Percentiles rank a stretch among this genome's conserved stretches.
These are phyloP conservation scores for Corchorus olitorius DNA, from an alignment of 345 rosid genomes.

Conservation along the genomic window DNA sequence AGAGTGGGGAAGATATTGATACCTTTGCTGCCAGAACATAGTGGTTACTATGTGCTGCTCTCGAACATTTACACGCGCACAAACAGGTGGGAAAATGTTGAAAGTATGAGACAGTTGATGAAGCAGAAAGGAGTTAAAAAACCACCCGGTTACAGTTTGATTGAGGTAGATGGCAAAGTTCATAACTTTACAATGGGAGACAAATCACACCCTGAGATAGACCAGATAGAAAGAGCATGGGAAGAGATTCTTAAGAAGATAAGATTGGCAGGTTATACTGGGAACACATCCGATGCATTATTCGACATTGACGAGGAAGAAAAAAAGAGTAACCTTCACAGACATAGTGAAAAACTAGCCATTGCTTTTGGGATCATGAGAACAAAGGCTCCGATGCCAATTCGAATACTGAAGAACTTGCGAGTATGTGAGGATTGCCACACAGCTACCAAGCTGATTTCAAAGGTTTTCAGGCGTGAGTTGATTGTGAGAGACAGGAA, in stretches of 20 bases:
- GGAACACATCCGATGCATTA: slow-evolving; percentile 54
- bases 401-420: slow-evolving; percentile 77
- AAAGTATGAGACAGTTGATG: slow-evolving; percentile 54
- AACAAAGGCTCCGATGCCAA: slow-evolving; percentile 30
- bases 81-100: slow-evolving; percentile 58
- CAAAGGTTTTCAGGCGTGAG: slow-evolving; percentile 59
- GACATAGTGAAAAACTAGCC: slow-evolving; percentile 82
- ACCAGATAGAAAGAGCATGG: slow-evolving; percentile 58
- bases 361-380: slow-evolving; percentile 67
- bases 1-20: slow-evolving; percentile 59
- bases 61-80: slow-evolving; percentile 70
- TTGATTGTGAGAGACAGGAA: slow-evolving; percentile 74
- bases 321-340: slow-evolving; percentile 54
- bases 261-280: slow-evolving; percentile 53
- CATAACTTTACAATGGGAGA: slow-evolving; percentile 65
- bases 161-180: slow-evolving; percentile 59
- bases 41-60: slow-evolving; percentile 75
- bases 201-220: slow-evolving; percentile 56
- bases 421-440: slow-evolving; percentile 79
- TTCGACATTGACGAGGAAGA: slow-evolving; percentile 80
- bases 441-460: slow-evolving; percentile 63
- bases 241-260: slow-evolving; percentile 62
- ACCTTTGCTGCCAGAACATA: slow-evolving; percentile 60
- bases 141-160: slow-evolving; percentile 54
- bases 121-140: slow-evolving; percentile 66